Conservation (phyloP, 2,329 filamentous ascomycete species). For the Pseudogymnoascus sp. region DNA sequence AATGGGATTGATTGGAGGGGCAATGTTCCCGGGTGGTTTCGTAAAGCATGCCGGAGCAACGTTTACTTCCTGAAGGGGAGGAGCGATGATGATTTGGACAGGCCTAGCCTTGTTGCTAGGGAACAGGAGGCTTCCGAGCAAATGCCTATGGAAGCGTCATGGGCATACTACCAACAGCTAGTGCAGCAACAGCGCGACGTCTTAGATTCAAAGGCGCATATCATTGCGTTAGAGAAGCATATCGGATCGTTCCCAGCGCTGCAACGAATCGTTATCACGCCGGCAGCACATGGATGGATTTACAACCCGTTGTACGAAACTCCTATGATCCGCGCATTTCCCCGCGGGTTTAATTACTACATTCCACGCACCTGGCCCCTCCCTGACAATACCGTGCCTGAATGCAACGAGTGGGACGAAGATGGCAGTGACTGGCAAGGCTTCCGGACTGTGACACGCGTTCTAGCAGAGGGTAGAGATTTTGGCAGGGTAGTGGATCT, state of each 20-base stretch:
- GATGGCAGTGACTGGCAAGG: constrained; percentile 27
- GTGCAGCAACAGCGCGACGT: constrained; percentile 29
- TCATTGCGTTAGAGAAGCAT: constrained; percentile 28
- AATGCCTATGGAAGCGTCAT: constrained; percentile 24
- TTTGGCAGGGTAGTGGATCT: constrained; percentile 29
- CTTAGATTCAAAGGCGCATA: constrained; percentile 24
- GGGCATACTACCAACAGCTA: constrained; percentile 29
- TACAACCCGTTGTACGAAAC: constrained; percentile 35
- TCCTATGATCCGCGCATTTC: constrained; percentile 36
- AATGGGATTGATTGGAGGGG: neutral
- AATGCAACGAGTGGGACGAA: constrained; percentile 14
- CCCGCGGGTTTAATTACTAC: constrained; percentile 33
- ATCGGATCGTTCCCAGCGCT: constrained; percentile 31
- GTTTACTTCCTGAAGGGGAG: neutral
- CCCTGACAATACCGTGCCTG: neutral
- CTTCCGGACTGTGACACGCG: constrained; percentile 25
- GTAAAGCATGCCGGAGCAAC: neutral
- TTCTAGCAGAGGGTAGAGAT: constrained; percentile 20
- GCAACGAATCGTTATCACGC: constrained; percentile 33
- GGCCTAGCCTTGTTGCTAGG: neutral
- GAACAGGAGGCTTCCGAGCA: neutral
- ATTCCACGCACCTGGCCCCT: neutral
- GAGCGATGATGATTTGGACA: neutral
- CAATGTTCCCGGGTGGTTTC: neutral
- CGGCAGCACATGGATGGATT: constrained; percentile 32